Evolutionary conservation across 306 rosid genomes (phyloP), one percentile per base, ranked within the genome.

Genomic region (Lathyrus aphaca): DNA sequence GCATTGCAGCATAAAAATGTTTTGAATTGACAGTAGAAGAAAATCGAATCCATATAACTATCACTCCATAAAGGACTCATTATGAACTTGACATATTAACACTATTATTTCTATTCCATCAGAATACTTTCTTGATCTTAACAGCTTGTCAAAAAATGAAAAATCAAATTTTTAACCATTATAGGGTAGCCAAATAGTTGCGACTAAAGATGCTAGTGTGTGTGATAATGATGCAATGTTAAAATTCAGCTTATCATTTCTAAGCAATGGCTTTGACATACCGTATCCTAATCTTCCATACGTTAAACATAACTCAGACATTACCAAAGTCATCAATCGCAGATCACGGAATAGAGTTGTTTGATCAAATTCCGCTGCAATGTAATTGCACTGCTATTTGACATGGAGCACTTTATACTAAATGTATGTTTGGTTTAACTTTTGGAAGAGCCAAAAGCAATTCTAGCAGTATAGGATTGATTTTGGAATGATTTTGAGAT

Each of bases 231-330:
- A 4, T 40, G 43, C 45, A 27, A 21, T 8, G 40, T 21, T 1
- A 19, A 70, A 53, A 38, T 40, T 46, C 63, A 60, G 40, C 21
- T 12, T 32, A 23, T 60, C 64, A 45, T 49, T 29, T 45, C 27
- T 12, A 5, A 63, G 13, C 37, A 63, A 63, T 14, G 55, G 43
- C 46, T 44, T 40, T 32, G 29, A 30, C 61, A 63, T 23, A 15
- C 43, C 13, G 43, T 39, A 21, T 10, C 18, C 8, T 6, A 40
- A 18, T 65, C 40, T 56, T 43, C 18, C 15, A 54, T 29, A 16
- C 57, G 29, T 10, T 18, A 45, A 1, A 8, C 74, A 46, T 45
- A 39, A 46, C 42, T 32, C 37, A 54, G 9, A 54, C 0, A 4
- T 12, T 55, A 13, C 16, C 8, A 13, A 1, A 6, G 10, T 25